Evolutionary conservation across 441 rosid genomes (phyloP), one percentile per base, ranked within the genome.

Genomic region (Jatropha multifida): DNA sequence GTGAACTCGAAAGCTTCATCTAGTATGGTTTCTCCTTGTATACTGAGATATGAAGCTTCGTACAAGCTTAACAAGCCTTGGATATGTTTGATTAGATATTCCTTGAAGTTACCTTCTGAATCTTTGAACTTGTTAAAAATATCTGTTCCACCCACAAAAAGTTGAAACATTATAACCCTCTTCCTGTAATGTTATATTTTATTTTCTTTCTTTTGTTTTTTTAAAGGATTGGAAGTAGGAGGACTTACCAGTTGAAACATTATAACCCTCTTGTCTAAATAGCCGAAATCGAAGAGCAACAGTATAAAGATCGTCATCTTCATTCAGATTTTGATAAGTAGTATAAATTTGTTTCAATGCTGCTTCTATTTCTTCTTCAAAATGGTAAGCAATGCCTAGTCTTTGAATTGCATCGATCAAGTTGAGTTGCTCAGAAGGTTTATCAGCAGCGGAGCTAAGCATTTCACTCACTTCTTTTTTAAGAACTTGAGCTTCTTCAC

Each of bases 381-480:
- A 74, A 48, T 67, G 77, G 77, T 74, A 55, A 17, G 72, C 65
- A 23, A 74, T 27, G n/a, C 77, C 77, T 2, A 74, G 32, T 11
- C 72, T 54, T 44, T 66, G 65, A 49, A 74, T 55, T 4, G 38
- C 54, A 42, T 74, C 72, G 23, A 74, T 12, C 17, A 66, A 3
- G 12, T 56, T 37, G 17, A 74, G 64, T 14, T 17, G 13, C n/a
- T 66, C 64, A 14, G 41, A 44, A 20, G 0, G 0, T 6, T 72
- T 9, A 0, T 4, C 26, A 59, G 66, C 10, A 4, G 5, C 14
- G 8, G 41, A 17, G 15, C 13, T 8, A 26, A 72, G 3, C 56
- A 59, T 60, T 38, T 6, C 10, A 8, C 7, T 61, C 6, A 72
- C 58, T 18, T 62, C 59, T 61, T 72, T 68, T 38, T 51, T 18